phyloP scores from a whole-genome alignment of 441 rosid species.

The Erysimum cheiri region DNA sequence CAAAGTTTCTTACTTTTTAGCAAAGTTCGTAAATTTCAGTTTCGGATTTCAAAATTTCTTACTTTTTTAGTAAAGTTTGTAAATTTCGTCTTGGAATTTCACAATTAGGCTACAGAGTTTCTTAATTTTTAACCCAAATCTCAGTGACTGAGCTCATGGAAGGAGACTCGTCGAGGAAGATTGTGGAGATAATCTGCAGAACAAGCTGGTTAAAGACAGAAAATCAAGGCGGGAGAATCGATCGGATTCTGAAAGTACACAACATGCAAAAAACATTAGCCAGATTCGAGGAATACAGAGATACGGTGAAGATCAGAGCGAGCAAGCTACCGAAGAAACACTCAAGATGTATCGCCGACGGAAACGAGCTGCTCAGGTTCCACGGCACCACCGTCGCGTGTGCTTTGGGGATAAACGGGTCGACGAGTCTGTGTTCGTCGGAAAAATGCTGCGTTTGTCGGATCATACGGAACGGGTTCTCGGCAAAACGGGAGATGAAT shows the following conservation, averaged over 20 bases:
- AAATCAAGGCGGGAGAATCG: constrained; percentile 76
- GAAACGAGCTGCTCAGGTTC: constrained; percentile 90
- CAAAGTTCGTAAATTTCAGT: background rate
- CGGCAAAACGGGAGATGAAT: constrained; percentile 76
- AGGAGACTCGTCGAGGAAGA: constrained; percentile 93
- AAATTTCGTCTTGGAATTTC: background rate
- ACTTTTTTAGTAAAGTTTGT: background rate
- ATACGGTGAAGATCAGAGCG: constrained; percentile 79
- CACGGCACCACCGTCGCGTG: constrained; percentile 86
- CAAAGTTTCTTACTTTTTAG: background rate
- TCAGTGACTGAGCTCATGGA: constrained; percentile 92
- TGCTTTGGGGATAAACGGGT: constrained; percentile 74
- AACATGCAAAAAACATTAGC: constrained; percentile 91
- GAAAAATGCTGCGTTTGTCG: constrained; percentile 79
- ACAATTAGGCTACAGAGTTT: background rate
- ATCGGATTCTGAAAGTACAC: constrained; percentile 87
- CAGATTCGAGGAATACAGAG: constrained; percentile 88
- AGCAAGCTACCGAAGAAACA: constrained; percentile 98
- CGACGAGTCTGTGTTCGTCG: constrained; percentile 73
- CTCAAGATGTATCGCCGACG: constrained; percentile 91
- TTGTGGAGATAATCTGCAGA: constrained; percentile 91
- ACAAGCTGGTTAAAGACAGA: constrained; percentile 83
- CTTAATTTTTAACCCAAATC: background rate
- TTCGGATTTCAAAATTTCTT: background rate
- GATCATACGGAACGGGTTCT: constrained; percentile 80